phyloP scores from a whole-genome alignment of 2,329 filamentous ascomycete species.

The Cryphonectria japonica region DNA sequence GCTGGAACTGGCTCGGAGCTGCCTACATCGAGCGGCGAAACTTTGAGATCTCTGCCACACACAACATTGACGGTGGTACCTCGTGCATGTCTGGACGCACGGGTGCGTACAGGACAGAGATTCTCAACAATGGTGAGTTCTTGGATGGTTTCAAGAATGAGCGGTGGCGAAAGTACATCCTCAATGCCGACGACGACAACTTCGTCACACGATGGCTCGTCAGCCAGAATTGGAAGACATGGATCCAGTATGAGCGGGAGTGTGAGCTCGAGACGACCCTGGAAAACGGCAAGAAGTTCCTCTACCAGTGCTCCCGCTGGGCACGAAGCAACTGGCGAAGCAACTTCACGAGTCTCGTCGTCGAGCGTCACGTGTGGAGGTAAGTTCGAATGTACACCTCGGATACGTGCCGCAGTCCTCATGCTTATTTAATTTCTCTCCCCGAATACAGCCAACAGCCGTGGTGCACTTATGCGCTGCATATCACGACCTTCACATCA shows the following conservation, averaged over 20 bases:
- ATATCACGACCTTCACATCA: conserved; percentile 90
- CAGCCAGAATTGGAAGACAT: conserved; percentile 88
- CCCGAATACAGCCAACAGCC: conserved; percentile 70
- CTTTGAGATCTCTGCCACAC: conserved; percentile 95
- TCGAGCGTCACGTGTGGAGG: conserved; percentile 83
- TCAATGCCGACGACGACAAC: conserved; percentile 97
- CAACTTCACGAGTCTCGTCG: conserved; percentile 88
- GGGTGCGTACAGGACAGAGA: conserved; percentile 87
- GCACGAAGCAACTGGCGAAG: conserved; percentile 97
- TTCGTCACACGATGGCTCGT: conserved; percentile 97
- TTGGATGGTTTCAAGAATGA: conserved; percentile 89
- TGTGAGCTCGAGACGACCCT: conserved; percentile 92
- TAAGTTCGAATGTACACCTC: conserved; percentile 56
- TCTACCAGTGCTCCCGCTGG: conserved; percentile 94
- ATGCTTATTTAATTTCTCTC: conserved; percentile 23
- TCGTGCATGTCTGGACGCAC: conserved; percentile 96
- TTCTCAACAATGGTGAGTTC: conserved; percentile 84
- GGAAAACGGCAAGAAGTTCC: conserved; percentile 84
- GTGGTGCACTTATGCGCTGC: conserved; percentile 92
- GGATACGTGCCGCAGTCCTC: conserved; percentile 16
- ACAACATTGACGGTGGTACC: conserved; percentile 92
- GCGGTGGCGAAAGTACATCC: conserved; percentile 83
- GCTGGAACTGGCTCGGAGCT: conserved; percentile 89
- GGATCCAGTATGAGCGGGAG: conserved; percentile 90
- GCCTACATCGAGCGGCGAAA: conserved; percentile 93